Evolutionary conservation across 1,139 yeast species (phyloP).

Genomic region (Meyerozyma sp.): DNA sequence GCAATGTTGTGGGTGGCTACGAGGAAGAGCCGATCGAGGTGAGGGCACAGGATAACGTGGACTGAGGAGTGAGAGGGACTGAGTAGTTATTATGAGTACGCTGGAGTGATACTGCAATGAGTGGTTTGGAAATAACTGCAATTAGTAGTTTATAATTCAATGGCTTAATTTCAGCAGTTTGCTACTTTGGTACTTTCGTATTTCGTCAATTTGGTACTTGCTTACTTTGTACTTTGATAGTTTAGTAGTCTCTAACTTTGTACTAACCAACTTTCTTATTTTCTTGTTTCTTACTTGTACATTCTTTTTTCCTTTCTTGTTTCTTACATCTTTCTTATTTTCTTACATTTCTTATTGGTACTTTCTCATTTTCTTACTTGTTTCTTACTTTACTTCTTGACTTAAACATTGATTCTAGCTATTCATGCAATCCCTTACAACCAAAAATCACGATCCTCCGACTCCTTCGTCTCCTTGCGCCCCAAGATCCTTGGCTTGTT

Average conservation of each 20-base stretch:
- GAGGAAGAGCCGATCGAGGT: slow-evolving; percentile 4
- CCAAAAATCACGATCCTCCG: not conserved
- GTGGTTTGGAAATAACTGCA: no score
- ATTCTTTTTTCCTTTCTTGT: not conserved
- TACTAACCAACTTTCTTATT: not conserved
- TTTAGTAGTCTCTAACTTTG: no score
- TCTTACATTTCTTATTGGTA: not conserved
- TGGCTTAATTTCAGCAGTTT: no score
- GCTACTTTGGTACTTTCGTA: no score
- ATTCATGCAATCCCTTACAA: not conserved
- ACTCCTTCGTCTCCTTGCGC: not conserved
- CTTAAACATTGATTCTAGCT: slow-evolving; percentile 1
- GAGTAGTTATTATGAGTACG: no score
- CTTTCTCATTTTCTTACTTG: not conserved
- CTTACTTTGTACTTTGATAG: no score
- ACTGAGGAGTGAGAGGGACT: slow-evolving; percentile 6
- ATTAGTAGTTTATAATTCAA: no score
- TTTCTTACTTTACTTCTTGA: no score
- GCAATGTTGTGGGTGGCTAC: not conserved
- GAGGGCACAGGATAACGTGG: slow-evolving; percentile 12
- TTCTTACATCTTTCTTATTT: not conserved
- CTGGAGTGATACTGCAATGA: no score
- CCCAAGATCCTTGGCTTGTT: slow-evolving; percentile 1
- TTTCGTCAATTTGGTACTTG: no score
- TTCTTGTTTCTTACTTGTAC: not conserved